phyloP scores from a whole-genome alignment of 2,329 filamentous ascomycete genomes.

The Lasiodiplodia sp. region DNA sequence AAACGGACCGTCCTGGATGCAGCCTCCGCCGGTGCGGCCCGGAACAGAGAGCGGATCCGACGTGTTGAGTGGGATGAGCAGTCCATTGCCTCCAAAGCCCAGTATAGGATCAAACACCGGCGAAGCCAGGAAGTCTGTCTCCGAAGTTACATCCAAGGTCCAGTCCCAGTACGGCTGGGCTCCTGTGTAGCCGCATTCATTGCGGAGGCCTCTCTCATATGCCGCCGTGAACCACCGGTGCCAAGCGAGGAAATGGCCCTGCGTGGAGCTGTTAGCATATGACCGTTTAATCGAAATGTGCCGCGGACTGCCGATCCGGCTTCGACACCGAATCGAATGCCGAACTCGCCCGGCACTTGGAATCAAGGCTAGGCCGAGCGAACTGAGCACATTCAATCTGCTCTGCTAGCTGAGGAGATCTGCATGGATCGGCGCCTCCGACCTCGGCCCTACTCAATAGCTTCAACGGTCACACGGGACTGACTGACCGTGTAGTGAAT shows the following conservation, averaged over 20 bases:
- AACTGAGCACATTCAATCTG: background rate
- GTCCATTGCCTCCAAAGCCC: slow-evolving; percentile 30
- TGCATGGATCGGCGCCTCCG: background rate
- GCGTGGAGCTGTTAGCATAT: background rate
- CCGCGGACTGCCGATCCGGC: background rate
- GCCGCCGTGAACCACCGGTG: slow-evolving; percentile 17
- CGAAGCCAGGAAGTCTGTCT: slow-evolving; percentile 5
- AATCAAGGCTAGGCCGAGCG: background rate
- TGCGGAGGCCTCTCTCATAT: slow-evolving; percentile 15
- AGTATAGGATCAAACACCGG: slow-evolving; percentile 27
- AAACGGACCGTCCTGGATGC: slow-evolving; percentile 62
- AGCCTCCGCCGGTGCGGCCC: slow-evolving; percentile 58
- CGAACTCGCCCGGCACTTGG: slow-evolving; percentile 16
- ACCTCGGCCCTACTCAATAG: background rate
- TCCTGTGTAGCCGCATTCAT: slow-evolving; percentile 18
- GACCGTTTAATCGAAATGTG: background rate
- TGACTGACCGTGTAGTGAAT: slow-evolving; percentile 17
- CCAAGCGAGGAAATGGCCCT: slow-evolving; percentile 26
- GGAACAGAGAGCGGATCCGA: slow-evolving; percentile 9
- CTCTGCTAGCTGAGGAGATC: background rate
- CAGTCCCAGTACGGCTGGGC: slow-evolving; percentile 29
- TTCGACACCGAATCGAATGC: slow-evolving; percentile 1
- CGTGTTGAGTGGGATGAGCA: background rate
- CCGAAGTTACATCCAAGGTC: slow-evolving; percentile 25
- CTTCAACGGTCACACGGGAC: background rate